Conservation (phyloP, 139 green algal genomes). For the Chlorokybus atmophyticus region DNA sequence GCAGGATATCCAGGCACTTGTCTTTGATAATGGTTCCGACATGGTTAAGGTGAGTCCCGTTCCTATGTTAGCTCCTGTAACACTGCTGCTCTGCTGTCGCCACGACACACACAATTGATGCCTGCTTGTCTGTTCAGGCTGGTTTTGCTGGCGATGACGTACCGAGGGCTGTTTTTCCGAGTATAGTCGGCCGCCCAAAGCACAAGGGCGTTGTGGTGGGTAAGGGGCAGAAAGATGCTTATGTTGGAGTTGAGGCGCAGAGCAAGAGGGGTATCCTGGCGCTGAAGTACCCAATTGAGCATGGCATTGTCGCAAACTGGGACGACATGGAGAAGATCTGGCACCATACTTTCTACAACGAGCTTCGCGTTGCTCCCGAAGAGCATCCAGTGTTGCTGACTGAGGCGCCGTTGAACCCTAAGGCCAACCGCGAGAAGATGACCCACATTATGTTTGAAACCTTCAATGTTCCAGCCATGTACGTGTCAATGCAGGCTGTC, state of each 20-base stretch:
- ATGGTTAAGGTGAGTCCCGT: conserved; percentile 15
- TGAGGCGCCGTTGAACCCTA: conserved; percentile 95
- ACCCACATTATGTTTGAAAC: conserved; percentile 98
- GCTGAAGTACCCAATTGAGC: conserved; percentile 44
- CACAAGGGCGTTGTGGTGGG: conserved; percentile 37
- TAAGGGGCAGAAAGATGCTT: conserved; percentile 37
- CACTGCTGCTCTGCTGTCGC: neutral
- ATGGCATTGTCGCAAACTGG: conserved; percentile 45
- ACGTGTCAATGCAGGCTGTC: conserved; percentile 92
- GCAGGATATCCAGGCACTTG: conserved; percentile 56
- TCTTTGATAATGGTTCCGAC: conserved; percentile 39
- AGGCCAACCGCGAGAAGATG: conserved; percentile 90
- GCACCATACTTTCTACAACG: conserved; percentile 99
- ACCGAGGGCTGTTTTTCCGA: conserved; percentile 36
- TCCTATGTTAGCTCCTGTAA: too few relatives aligned
- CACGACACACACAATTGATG: neutral
- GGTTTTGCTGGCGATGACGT: conserved; percentile 39
- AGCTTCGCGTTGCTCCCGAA: conserved; percentile 93
- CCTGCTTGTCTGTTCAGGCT: conserved; percentile 12
- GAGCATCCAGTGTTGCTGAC: conserved; percentile 99
- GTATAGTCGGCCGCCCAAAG: conserved; percentile 32
- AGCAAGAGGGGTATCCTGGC: conserved; percentile 37
- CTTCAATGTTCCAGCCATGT: conserved; percentile 94
- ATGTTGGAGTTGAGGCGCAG: conserved; percentile 37
- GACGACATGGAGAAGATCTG: conserved; percentile 95